These are phyloP conservation scores for Torrubiella hemipterigena DNA, from an alignment of 2,329 filamentous ascomycete species.

Conservation along the genomic window DNA sequence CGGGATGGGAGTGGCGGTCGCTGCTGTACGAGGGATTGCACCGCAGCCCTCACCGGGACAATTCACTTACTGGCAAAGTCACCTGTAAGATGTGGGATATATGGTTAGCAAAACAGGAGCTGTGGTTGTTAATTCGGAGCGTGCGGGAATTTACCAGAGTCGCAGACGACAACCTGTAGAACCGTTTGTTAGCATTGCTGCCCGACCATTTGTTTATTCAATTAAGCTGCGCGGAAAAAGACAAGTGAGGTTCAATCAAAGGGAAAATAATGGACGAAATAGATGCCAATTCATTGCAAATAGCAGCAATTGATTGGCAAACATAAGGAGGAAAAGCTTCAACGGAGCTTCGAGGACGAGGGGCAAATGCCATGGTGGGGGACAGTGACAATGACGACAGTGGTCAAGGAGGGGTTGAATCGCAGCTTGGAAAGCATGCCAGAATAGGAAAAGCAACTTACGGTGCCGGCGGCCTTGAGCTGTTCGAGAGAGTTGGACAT, in stretches of 20 bases:
- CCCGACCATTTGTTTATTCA: not conserved
- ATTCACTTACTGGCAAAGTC: constrained; percentile 62
- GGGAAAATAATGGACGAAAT: not conserved
- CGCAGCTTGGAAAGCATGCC: constrained; percentile 10
- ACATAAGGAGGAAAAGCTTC: not conserved
- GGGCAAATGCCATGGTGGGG: constrained; percentile 1
- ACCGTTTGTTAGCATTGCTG: constrained; percentile 3
- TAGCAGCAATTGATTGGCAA: not conserved
- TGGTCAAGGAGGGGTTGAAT: constrained; percentile 19
- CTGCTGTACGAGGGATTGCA: no score
- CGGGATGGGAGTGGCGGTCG: constrained; percentile 3
- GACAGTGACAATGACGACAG: constrained; percentile 6
- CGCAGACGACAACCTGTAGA: constrained; percentile 77
- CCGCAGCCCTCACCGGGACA: no score
- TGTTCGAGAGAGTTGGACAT: constrained; percentile 93
- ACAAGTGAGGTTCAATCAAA: not conserved
- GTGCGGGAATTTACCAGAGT: constrained; percentile 63
- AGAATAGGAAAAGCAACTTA: constrained; percentile 39
- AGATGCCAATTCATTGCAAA: not conserved
- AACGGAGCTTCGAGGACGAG: not conserved
- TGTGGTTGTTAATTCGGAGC: constrained; percentile 4
- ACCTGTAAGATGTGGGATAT: constrained; percentile 34
- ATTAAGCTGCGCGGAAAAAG: not conserved
- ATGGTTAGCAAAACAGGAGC: constrained; percentile 12
- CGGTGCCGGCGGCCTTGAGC: constrained; percentile 93